Conservation (phyloP, 148 eudicot genomes). For the Nepenthes mirabilis region DNA sequence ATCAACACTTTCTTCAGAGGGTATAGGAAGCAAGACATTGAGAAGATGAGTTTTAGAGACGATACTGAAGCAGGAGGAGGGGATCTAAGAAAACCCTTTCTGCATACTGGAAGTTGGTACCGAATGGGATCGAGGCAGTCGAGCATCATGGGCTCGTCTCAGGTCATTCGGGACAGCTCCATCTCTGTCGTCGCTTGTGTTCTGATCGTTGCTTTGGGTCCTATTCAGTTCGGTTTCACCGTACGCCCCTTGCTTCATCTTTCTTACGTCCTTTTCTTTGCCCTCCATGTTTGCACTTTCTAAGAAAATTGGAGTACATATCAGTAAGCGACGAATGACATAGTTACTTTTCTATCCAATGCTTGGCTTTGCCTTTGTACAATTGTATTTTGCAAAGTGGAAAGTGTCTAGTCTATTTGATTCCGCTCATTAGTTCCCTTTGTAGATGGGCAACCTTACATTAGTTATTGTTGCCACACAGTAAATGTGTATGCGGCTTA, state of each 20-base stretch:
- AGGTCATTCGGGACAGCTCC: conserved; percentile 63
- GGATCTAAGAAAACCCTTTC: conserved; percentile 77
- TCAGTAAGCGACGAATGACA: not conserved
- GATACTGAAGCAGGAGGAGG: conserved; percentile 37
- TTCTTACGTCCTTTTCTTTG: not conserved
- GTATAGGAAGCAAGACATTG: not conserved
- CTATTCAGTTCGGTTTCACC: conserved; percentile 97
- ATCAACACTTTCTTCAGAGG: not conserved
- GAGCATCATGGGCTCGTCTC: conserved; percentile 67
- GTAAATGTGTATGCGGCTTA: not conserved
- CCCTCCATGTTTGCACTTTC: not conserved
- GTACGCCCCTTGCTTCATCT: conserved; percentile 17
- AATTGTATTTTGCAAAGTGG: too few relatives aligned
- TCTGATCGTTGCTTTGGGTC: conserved; percentile 85
- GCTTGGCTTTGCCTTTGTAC: too few relatives aligned
- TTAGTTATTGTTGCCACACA: too few relatives aligned
- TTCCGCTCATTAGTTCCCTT: too few relatives aligned
- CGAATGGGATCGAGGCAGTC: conserved; percentile 91
- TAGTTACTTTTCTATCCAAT: too few relatives aligned
- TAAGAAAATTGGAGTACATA: not conserved
- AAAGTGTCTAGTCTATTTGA: too few relatives aligned
- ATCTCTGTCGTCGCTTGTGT: conserved; percentile 89
- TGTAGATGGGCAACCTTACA: too few relatives aligned
- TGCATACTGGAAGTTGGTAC: conserved; percentile 98
- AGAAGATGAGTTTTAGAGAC: conserved; percentile 54